Conservation (phyloP, 2,329 filamentous ascomycete genomes). For the Fusarium sp. region DNA sequence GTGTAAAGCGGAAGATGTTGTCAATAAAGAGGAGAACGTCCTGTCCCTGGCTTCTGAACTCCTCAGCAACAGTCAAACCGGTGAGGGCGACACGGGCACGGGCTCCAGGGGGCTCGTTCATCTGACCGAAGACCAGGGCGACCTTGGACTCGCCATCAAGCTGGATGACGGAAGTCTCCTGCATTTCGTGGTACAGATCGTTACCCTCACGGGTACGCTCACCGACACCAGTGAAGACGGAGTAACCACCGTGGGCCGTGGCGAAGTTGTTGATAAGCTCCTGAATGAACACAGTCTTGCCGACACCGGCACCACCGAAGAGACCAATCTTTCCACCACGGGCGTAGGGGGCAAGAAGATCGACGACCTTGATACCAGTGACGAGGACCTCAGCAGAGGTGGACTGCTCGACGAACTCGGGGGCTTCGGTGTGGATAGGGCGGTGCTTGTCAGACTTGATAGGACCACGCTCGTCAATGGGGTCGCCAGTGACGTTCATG, state of each 20-base stretch:
- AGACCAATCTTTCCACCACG: conserved; percentile 99
- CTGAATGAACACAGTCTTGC: conserved; percentile 99
- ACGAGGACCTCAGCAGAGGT: conserved; percentile 96
- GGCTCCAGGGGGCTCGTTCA: conserved; percentile 99
- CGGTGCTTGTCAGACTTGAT: conserved; percentile 91
- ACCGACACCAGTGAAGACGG: conserved; percentile 99
- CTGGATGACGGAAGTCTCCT: conserved; percentile 99
- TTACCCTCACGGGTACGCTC: conserved; percentile 99
- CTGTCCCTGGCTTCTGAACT: neutral
- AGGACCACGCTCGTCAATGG: conserved; percentile 98
- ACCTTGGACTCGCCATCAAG: conserved; percentile 99
- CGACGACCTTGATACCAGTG: conserved; percentile 99
- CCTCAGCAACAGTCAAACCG: conserved; percentile 65
- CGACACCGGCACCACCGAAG: conserved; percentile 99
- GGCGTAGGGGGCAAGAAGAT: conserved; percentile 97
- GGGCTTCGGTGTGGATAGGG: conserved; percentile 95
- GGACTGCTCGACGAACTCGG: conserved; percentile 93
- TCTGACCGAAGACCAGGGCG: conserved; percentile 99
- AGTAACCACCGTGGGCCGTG: conserved; percentile 99
- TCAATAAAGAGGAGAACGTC: conserved; percentile 69
- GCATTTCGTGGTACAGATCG: conserved; percentile 99
- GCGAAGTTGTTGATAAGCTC: conserved; percentile 99
- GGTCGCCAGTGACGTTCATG: conserved; percentile 99
- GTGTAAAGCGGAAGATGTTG: too few relatives aligned
- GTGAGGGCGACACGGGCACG: conserved; percentile 99